Evolutionary conservation across 371 early-diverging fungal genomes (phyloP).

Genomic region (Blyttiomyces sp.): DNA sequence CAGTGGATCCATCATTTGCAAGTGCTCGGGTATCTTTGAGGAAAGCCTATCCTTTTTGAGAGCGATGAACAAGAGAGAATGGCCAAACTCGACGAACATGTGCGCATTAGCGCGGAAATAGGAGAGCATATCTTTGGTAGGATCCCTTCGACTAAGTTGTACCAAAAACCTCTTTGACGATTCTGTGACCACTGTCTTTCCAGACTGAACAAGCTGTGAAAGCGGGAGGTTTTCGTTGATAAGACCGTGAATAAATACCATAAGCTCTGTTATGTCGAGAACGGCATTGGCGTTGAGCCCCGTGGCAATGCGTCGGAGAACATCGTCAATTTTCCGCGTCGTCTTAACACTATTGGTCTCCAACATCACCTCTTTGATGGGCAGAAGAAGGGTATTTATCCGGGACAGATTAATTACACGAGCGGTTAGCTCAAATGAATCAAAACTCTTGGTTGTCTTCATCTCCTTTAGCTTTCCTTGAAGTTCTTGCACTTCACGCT

Average conservation of each 20-base stretch:
- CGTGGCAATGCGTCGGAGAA: conserved; percentile 67
- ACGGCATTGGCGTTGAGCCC: conserved; percentile 77
- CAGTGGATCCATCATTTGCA: conserved; percentile 72
- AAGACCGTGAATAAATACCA: conserved; percentile 78
- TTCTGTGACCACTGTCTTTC: conserved; percentile 27
- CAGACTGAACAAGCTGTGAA: conserved; percentile 45
- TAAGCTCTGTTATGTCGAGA: conserved; percentile 61
- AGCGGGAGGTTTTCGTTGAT: conserved; percentile 79
- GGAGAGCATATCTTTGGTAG: conserved; percentile 47
- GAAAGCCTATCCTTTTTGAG: conserved; percentile 64
- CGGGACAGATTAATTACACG: conserved; percentile 61
- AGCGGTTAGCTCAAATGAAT: conserved; percentile 77
- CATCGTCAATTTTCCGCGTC: conserved; percentile 70
- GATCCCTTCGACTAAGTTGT: conserved; percentile 59
- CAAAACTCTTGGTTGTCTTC: conserved; percentile 73
- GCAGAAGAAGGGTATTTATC: conserved; percentile 67
- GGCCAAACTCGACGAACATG: conserved; percentile 89
- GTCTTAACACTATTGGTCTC: conserved; percentile 76
- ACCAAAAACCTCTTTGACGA: conserved; percentile 61
- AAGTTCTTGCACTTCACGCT: conserved; percentile 86
- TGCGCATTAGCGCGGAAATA: conserved; percentile 77
- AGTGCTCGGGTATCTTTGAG: conserved; percentile 39
- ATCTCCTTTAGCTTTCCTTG: conserved; percentile 86
- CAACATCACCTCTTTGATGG: conserved; percentile 82
- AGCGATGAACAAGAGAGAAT: conserved; percentile 65